Conservation (phyloP, 768 basidiomycete genomes). For the Coprinopsis marcescibilis region DNA sequence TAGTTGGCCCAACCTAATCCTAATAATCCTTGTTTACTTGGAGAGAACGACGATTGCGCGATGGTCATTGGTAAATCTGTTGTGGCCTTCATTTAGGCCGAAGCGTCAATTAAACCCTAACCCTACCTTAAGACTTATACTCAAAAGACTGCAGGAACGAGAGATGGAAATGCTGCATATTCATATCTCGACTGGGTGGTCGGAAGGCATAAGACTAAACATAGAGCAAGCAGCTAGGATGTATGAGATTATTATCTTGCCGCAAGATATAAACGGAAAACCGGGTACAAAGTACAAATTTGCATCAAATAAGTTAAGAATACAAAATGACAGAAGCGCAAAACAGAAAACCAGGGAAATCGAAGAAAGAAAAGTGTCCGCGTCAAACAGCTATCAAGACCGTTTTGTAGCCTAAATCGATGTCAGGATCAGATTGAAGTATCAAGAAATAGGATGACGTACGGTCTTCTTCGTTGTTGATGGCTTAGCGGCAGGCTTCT, state of each 20-base stretch:
- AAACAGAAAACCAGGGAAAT: conserved; percentile 10
- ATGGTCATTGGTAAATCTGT: not conserved
- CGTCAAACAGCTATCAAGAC: conserved; percentile 8
- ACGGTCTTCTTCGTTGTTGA: conserved; percentile 34
- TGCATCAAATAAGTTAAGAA: conserved; percentile 33
- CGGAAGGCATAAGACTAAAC: too few relatives aligned
- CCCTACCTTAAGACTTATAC: conserved; percentile 28
- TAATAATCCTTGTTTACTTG: too few relatives aligned
- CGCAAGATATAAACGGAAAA: conserved; percentile 9
- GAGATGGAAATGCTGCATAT: too few relatives aligned
- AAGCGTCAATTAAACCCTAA: conserved; percentile 26
- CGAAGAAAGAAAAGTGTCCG: not conserved
- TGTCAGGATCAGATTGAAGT: conserved; percentile 2
- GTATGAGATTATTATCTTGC: conserved; percentile 13
- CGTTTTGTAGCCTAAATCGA: conserved; percentile 23
- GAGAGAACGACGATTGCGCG: too few relatives aligned
- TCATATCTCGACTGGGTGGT: too few relatives aligned
- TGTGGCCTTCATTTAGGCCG: not conserved
- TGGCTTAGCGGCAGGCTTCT: conserved; percentile 30
- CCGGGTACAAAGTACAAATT: conserved; percentile 16
- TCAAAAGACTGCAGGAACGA: too few relatives aligned
- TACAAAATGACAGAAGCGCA: conserved; percentile 27
- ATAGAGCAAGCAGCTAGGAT: conserved; percentile 16
- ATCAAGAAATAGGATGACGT: conserved; percentile 5
- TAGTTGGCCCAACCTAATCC: too few relatives aligned